These are phyloP conservation scores for Hevea brasiliensis DNA, from an alignment of 345 rosid species.

Conservation along the genomic window DNA sequence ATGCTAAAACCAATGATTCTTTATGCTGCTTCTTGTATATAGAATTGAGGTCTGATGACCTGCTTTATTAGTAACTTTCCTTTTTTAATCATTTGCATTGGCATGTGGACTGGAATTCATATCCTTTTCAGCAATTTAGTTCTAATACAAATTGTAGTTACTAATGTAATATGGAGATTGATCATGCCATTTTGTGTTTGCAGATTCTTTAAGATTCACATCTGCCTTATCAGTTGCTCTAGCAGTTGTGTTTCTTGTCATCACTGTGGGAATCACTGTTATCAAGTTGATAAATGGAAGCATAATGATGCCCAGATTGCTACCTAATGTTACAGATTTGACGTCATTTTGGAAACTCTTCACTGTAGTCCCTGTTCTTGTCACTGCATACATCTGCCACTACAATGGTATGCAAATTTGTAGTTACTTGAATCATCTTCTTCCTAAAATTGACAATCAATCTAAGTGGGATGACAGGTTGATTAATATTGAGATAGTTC, in stretches of 20 bases:
- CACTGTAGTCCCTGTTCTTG: constrained; percentile 88
- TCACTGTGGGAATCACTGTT: constrained; percentile 66
- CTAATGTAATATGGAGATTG: background rate
- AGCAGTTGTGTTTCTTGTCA: constrained; percentile 78
- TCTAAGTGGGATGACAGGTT: background rate
- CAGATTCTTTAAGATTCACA: constrained; percentile 90
- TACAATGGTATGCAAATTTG: constrained; percentile 56
- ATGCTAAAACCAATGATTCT: background rate
- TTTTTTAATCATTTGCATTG: background rate
- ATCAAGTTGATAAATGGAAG: constrained; percentile 62
- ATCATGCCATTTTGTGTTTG: constrained; percentile 30
- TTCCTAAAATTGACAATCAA: background rate
- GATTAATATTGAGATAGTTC: background rate
- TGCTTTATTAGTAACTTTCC: background rate
- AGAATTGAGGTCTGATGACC: background rate
- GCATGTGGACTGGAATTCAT: background rate
- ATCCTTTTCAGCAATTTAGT: background rate
- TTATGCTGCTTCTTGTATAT: background rate
- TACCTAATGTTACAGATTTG: constrained; percentile 69
- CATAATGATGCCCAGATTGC: constrained; percentile 70
- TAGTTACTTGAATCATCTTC: background rate
- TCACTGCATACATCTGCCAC: constrained; percentile 88
- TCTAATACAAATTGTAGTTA: background rate
- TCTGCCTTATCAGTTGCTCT: constrained; percentile 82
- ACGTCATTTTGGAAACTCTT: constrained; percentile 77